phyloP scores from a whole-genome alignment of 2,329 filamentous ascomycete genomes.

The Elsinoe perseae region DNA sequence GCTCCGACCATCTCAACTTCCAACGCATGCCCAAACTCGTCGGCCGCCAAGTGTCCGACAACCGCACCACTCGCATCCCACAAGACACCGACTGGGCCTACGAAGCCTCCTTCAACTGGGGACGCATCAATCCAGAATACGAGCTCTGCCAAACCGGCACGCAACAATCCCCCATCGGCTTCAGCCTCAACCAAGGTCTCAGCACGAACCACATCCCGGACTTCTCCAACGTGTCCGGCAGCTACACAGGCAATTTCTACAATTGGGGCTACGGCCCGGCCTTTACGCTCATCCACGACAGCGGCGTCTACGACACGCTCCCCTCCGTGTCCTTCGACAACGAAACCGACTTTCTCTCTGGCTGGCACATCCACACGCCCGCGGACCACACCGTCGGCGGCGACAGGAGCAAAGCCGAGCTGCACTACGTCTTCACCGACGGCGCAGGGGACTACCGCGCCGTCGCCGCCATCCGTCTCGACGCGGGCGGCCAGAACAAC shows the following conservation, averaged over 20 bases:
- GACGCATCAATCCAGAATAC: constrained; percentile 33
- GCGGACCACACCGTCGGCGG: constrained; percentile 43
- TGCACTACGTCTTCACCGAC: constrained; percentile 45
- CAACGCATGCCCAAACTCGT: neutral
- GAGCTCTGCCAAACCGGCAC: constrained; percentile 44
- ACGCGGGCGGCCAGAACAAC: constrained; percentile 34
- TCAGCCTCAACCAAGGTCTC: constrained; percentile 30
- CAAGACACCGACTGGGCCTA: constrained; percentile 26
- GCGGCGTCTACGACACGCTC: constrained; percentile 31
- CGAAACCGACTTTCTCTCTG: constrained; percentile 41
- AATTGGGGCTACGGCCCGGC: constrained; percentile 43
- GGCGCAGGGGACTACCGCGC: constrained; percentile 36
- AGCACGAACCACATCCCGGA: constrained; percentile 26
- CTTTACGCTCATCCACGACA: constrained; percentile 33
- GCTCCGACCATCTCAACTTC: constrained; percentile 15
- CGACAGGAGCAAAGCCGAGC: constrained; percentile 38
- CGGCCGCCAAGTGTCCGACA: constrained; percentile 6
- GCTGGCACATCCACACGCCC: constrained; percentile 47
- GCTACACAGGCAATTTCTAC: constrained; percentile 22
- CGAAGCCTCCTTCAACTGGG: constrained; percentile 37
- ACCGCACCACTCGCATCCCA: constrained; percentile 6
- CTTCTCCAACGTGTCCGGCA: constrained; percentile 25
- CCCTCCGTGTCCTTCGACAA: constrained; percentile 41
- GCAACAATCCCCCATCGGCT: constrained; percentile 44
- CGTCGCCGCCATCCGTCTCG: constrained; percentile 42